Conservation (phyloP, 177 flowering plant genomes). For the Vitis hybrid region DNA sequence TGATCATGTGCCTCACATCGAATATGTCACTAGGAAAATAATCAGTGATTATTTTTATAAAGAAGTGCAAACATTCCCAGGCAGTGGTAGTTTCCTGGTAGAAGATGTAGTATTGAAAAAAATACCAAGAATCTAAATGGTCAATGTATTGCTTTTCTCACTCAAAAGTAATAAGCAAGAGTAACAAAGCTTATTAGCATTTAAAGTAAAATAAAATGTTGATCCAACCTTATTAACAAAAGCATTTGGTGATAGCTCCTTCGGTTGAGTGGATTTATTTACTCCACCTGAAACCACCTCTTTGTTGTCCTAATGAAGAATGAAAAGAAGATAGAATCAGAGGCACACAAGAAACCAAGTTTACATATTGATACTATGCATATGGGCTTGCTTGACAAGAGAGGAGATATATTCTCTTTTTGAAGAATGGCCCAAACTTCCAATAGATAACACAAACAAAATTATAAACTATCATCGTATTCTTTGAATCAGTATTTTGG, state of each 20-base stretch:
- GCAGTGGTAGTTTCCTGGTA: background rate
- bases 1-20: too few relatives aligned
- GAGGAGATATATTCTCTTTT: background rate
- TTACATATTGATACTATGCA: too few relatives aligned
- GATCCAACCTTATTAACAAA: slow-evolving; percentile 43
- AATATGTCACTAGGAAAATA: too few relatives aligned
- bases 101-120: background rate
- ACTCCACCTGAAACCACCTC: slow-evolving; percentile 11
- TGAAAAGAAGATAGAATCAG: background rate
- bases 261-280: background rate
- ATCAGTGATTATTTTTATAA: too few relatives aligned
- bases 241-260: slow-evolving; percentile 30
- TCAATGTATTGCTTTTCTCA: background rate
- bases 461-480: background rate
- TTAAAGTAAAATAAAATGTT: background rate
- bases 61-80: too few relatives aligned
- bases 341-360: background rate
- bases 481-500: background rate
- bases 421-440: too few relatives aligned
- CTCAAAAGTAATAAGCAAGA: background rate
- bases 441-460: too few relatives aligned
- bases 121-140: background rate
- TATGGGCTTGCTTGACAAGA: background rate
- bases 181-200: background rate
- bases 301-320: slow-evolving; percentile 16